Conservation (phyloP, 225 moss, liverwort and hornwort genomes). For the Takakia lepidozioides region DNA sequence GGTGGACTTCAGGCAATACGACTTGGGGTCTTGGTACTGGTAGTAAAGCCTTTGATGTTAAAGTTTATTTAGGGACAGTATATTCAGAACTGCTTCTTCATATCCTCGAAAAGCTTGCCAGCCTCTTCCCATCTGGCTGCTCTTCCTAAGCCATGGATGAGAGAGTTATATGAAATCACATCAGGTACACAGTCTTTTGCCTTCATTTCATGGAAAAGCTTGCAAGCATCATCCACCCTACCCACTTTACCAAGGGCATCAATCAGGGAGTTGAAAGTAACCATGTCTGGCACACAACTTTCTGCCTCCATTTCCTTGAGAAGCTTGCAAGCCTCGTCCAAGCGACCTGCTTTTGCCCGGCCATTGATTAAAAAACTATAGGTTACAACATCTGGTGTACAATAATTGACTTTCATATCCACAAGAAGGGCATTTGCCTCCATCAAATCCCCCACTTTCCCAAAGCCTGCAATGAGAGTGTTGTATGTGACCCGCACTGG, state of each 20-base stretch:
- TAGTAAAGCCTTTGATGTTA: too few species aligned
- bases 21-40: too few species aligned
- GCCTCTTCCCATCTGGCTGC: slow-evolving; percentile 27
- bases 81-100: too few species aligned
- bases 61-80: too few species aligned
- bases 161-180: slow-evolving; percentile 23
- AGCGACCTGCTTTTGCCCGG: slow-evolving; percentile 19
- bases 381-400: slow-evolving; percentile 44
- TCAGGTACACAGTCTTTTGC: slow-evolving; percentile 19
- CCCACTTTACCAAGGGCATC: slow-evolving; percentile 34
- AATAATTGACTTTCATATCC: slow-evolving; percentile 45
- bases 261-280: slow-evolving; percentile 32
- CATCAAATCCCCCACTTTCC: slow-evolving; percentile 37
- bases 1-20: too few species aligned
- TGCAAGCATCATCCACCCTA: slow-evolving; percentile 24
- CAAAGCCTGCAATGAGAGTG: slow-evolving; percentile 44
- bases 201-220: slow-evolving; percentile 35
- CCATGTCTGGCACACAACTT: slow-evolving; percentile 21
- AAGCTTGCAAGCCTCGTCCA: slow-evolving; percentile 28
- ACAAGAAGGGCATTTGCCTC: slow-evolving; percentile 46
- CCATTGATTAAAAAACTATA: slow-evolving; percentile 40
- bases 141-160: slow-evolving; percentile 25
- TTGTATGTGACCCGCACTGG: slow-evolving; percentile 50
- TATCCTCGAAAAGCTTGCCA: slow-evolving; percentile 27
- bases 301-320: slow-evolving; percentile 25